Percentiles rank a stretch among this genome's conserved stretches.
These are phyloP conservation scores for Paraurostyla sp. DNA, from an alignment of 73 alveolate species.

Conservation along the genomic window DNA sequence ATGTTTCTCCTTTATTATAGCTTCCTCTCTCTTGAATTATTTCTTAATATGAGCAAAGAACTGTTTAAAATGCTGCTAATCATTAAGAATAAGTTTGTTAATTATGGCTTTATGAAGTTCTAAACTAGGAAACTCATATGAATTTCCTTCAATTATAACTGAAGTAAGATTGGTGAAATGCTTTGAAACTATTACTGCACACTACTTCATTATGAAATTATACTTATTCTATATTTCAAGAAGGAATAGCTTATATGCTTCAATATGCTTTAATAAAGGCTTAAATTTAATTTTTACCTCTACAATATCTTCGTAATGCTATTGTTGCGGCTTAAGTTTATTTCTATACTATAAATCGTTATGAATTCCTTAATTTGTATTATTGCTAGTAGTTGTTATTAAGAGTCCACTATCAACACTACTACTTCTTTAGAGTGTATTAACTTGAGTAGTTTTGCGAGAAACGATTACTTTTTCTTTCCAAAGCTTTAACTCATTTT, in stretches of 20 bases:
- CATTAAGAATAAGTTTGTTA: constrained; percentile 45
- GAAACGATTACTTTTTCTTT: constrained; percentile 17
- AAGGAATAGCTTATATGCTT: constrained; percentile 38
- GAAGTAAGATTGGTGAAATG: constrained; percentile 55
- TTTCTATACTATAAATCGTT: neutral
- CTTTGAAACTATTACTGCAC: constrained; percentile 47
- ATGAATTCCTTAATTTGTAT: neutral
- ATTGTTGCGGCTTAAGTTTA: neutral
- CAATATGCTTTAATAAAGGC: constrained; percentile 45
- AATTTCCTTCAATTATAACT: constrained; percentile 59
- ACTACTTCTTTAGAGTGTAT: constrained; percentile 17
- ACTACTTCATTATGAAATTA: constrained; percentile 45
- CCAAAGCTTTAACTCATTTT: constrained; percentile 41
- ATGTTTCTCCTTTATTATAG: neutral
- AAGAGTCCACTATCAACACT: constrained; percentile 16
- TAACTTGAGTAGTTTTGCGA: neutral
- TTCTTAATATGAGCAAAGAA: constrained; percentile 35
- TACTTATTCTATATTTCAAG: constrained; percentile 33
- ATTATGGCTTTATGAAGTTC: constrained; percentile 60
- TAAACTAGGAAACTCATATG: constrained; percentile 51
- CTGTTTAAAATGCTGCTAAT: constrained; percentile 30
- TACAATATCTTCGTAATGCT: constrained; percentile 21
- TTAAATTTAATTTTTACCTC: neutral
- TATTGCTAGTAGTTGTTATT: constrained; percentile 32
- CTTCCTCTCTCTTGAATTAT: constrained; percentile 50